These are phyloP conservation scores for Phytophthora pseudosyringae DNA, from an alignment of 352 stramenopile species.

Conservation along the genomic window DNA sequence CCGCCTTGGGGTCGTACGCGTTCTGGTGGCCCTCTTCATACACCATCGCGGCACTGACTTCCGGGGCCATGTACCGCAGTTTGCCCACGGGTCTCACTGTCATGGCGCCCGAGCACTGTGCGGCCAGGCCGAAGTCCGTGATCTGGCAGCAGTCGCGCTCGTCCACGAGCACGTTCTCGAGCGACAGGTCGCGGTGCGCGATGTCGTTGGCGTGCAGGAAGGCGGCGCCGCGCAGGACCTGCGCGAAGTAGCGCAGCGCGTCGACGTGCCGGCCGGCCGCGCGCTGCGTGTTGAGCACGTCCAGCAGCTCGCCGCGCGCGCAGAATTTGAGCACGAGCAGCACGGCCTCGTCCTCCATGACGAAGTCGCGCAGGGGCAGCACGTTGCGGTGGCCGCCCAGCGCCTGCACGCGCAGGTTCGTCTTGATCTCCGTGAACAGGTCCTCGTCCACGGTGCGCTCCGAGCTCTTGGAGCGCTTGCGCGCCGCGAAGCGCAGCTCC, in stretches of 20 bases:
- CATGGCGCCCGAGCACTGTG: conserved; percentile 30
- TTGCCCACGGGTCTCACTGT: conserved; percentile 69
- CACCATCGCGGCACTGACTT: conserved; percentile 48
- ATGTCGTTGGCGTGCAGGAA: conserved; percentile 83
- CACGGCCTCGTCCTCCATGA: conserved; percentile 66
- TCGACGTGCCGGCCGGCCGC: conserved; percentile 37
- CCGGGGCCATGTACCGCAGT: conserved; percentile 81
- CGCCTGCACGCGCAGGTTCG: conserved; percentile 62
- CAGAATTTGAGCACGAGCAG: conserved; percentile 80
- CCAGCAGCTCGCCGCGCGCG: conserved; percentile 67
- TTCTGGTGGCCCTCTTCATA: conserved; percentile 26
- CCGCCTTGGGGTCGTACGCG: conserved; percentile 65
- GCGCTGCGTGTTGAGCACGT: conserved; percentile 66
- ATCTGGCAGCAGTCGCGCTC: conserved; percentile 72
- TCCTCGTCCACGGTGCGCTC: conserved; percentile 69
- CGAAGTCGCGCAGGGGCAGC: conserved; percentile 66
- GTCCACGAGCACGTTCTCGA: conserved; percentile 86
- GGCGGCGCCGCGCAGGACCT: conserved; percentile 63
- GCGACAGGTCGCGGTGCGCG: conserved; percentile 80
- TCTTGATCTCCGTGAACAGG: conserved; percentile 70
- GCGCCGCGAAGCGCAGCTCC: conserved; percentile 61
- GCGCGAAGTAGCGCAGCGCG: conserved; percentile 65
- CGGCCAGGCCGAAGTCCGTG: conserved; percentile 82
- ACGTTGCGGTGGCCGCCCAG: conserved; percentile 77
- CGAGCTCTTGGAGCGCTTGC: conserved; percentile 56